Base-by-base conservation (phyloP, 257 asterid species). In the Petrea volubilis region DNA sequence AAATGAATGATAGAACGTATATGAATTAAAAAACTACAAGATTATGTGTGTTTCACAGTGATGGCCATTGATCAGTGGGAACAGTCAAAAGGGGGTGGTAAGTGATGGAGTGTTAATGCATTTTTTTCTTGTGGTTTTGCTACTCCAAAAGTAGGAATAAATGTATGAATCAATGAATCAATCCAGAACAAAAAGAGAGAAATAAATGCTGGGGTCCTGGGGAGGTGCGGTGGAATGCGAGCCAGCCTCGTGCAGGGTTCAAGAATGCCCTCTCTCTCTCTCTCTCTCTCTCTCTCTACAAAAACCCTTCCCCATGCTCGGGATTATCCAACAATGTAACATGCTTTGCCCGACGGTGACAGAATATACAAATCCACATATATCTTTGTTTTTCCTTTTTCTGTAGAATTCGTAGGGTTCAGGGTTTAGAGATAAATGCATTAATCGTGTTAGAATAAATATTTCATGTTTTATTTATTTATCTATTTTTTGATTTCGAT, bases 181-280 rank as follows among this genome's bases (percentile, higher is more conserved):
- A n/a, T n/a, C n/a, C n/a, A n/a, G n/a, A n/a, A n/a, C n/a, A n/a
- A 12, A 38, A 38, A 25, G 60, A 74, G 49, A 29, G 73, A 62
- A 82, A 75, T 84, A 74, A 86, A 86, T 82, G 92, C 71, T n/a
- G n/a, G n/a, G n/a, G n/a, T n/a, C n/a, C n/a, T n/a, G n/a, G 18
- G 68, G 57, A 47, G 59, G 71, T 59, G 77, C 67, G 58, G 56
- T 77, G 88, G 75, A 56, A 78, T 71, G 31, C 78, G 88, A 80
- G 85, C 85, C 84, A n/a, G n/a, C n/a, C 13, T 6, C 25, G 11
- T 67, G 58, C 82, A 49, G 33, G 24, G 55, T 58, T 76, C 40
- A 64, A 70, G 68, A 68, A 33, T 68, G 77, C 58, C 51, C 55
- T 44, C 27, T 64, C 34, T 67, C 46, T 15, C 15, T 3, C 52